These are phyloP conservation scores for Microcos paniculata DNA, from an alignment of 345 rosid species.

Conservation along the genomic window DNA sequence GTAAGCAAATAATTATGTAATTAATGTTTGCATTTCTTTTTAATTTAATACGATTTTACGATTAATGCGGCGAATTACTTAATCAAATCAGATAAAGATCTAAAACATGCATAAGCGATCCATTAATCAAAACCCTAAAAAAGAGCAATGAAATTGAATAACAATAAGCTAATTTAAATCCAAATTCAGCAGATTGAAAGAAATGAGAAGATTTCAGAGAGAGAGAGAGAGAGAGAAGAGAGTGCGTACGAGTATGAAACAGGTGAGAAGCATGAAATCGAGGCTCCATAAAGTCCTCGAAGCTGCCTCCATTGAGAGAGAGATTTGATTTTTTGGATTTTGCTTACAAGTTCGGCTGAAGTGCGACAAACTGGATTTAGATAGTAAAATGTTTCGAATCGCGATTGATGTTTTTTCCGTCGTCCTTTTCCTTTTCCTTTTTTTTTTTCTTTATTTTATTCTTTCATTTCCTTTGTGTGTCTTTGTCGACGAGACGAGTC, in stretches of 20 bases:
- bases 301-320: constrained; percentile 36
- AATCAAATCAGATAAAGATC: neutral
- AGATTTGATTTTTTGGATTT: neutral
- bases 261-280: constrained; percentile 21
- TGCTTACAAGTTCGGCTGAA: neutral
- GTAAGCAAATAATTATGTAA: neutral
- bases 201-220: neutral
- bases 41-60: neutral
- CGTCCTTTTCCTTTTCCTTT: neutral
- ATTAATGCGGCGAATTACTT: neutral
- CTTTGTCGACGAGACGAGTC: neutral
- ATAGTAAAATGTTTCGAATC: neutral
- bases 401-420: neutral
- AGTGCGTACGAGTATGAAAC: constrained; percentile 29
- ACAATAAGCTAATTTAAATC: neutral
- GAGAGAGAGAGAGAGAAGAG: neutral
- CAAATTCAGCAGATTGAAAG: neutral
- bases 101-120: neutral
- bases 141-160: neutral
- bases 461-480: neutral
- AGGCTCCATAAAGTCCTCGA: constrained; percentile 15
- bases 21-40: neutral
- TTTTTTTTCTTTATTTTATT: too few species aligned
- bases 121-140: constrained; percentile 3
- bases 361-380: constrained; percentile 1